These are phyloP conservation scores for Xerocomellus amylosporus DNA, from an alignment of 768 basidiomycete species.

Conservation along the genomic window DNA sequence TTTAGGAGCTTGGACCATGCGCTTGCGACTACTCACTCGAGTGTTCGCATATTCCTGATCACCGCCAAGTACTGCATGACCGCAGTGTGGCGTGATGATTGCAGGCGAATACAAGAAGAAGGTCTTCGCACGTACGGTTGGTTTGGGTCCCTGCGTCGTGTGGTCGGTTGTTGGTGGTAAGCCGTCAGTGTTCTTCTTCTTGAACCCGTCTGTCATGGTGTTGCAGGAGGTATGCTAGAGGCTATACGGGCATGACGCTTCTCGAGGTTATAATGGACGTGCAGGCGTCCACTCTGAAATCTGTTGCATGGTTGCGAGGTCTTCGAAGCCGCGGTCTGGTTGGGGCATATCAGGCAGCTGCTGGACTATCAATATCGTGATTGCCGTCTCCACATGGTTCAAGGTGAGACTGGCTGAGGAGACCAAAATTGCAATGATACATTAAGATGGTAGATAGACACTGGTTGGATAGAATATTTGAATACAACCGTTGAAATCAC, in stretches of 20 bases:
- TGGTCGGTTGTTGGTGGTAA: conserved; percentile 74
- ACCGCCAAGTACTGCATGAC: conserved; percentile 84
- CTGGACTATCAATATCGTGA: conserved; percentile 49
- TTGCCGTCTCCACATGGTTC: not conserved
- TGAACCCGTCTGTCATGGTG: conserved; percentile 1
- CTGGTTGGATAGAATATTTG: not conserved
- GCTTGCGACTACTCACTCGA: conserved; percentile 83
- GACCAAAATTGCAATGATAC: not conserved
- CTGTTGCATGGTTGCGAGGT: conserved; percentile 63
- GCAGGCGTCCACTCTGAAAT: conserved; percentile 53
- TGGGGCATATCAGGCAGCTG: conserved; percentile 69
- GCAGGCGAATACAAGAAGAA: conserved; percentile 45
- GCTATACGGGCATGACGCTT: conserved; percentile 49
- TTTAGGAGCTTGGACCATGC: conserved; percentile 76
- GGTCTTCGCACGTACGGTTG: conserved; percentile 48
- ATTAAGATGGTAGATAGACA: conserved; percentile 5
- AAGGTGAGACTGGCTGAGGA: not conserved
- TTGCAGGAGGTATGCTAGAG: conserved; percentile 57
- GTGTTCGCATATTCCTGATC: conserved; percentile 86
- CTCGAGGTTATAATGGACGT: conserved; percentile 64
- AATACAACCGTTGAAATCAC: not conserved
- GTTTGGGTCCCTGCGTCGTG: conserved; percentile 46
- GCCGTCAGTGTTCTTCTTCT: conserved; percentile 26
- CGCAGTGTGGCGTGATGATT: conserved; percentile 77
- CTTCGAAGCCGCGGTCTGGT: conserved; percentile 54